Conservation (phyloP, 2,329 filamentous ascomycete genomes). For the Pyricularia grisea region DNA sequence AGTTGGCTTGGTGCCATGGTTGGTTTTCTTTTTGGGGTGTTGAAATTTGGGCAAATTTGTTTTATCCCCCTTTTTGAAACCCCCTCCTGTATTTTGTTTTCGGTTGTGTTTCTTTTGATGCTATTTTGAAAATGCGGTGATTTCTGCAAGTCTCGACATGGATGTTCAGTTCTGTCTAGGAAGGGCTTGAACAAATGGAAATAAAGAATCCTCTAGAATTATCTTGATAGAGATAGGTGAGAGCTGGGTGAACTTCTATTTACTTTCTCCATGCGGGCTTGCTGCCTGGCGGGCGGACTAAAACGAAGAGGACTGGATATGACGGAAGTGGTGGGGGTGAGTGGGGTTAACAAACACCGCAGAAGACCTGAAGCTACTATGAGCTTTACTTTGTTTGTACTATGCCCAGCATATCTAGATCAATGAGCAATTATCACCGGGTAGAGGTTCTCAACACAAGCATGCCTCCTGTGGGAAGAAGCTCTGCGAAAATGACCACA, state of each 20-base stretch:
- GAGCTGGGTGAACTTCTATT: background rate
- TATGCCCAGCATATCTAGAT: background rate
- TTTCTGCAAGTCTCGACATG: background rate
- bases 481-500: background rate
- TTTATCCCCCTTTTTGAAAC: background rate
- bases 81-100: background rate
- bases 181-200: background rate
- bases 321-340: background rate
- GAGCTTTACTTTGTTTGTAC: too few relatives aligned
- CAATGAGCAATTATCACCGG: background rate
- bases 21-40: background rate
- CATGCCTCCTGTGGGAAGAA: background rate
- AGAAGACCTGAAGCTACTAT: too few relatives aligned
- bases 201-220: background rate
- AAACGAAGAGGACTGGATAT: background rate
- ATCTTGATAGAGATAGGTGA: background rate
- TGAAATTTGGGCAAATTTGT: background rate
- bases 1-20: constrained; percentile 76
- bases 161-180: too few relatives aligned
- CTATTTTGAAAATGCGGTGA: background rate
- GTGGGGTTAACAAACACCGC: background rate
- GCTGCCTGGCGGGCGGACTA: background rate
- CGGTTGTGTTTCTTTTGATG: background rate
- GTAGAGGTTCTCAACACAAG: background rate
- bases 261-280: background rate